Evolutionary conservation across 805 yeast genomes (phyloP), one percentile per base, ranked within the genome.

Genomic region (Lipomyces sp.): DNA sequence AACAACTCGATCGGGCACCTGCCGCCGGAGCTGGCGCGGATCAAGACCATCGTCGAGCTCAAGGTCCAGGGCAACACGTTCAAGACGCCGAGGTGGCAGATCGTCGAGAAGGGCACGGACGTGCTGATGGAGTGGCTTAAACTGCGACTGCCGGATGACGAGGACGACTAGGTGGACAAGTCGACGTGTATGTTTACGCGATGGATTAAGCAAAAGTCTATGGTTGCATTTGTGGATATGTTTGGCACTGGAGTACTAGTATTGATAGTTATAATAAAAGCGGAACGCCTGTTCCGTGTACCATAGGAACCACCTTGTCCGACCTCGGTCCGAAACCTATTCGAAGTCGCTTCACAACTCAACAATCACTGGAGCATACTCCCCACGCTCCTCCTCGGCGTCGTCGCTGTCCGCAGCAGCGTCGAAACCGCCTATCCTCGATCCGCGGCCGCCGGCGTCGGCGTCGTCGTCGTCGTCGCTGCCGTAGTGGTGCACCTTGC

Each of bases 401-500:
- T 60, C 64, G 28, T 49, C 54, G 31, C 48, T 42, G 28, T 55
- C 56, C 36, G 43, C 26, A 14, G 18, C 48, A 23, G 16, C 39
- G 7, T 32, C 19, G 32, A 43, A 29, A n/a, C 42, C 45, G n/a
- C n/a, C n/a, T n/a, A n/a, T n/a, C n/a, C n/a, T n/a, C n/a, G n/a
- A n/a, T n/a, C n/a, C n/a, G 5, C n/a, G 7, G 16, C 36, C 23
- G 7, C 8, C 23, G 26, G 23, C 44, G 6, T 4, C 32, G 19
- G 18, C 51, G 16, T 43, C 41, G 16, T 46, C 49, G 51, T 60
- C 22, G 58, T 35, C 44, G 39, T 52, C 45, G 56, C 38, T 21
- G 56, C 67, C 51, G 59, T 64, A 35, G 57, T 54, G n/a, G 52
- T 63, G 52, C 57, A 65, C 28, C 36, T 45, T 53, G 59, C 59